These are phyloP conservation scores for Myrica gale DNA, from an alignment of 306 rosid genomes.

Conservation along the genomic window DNA sequence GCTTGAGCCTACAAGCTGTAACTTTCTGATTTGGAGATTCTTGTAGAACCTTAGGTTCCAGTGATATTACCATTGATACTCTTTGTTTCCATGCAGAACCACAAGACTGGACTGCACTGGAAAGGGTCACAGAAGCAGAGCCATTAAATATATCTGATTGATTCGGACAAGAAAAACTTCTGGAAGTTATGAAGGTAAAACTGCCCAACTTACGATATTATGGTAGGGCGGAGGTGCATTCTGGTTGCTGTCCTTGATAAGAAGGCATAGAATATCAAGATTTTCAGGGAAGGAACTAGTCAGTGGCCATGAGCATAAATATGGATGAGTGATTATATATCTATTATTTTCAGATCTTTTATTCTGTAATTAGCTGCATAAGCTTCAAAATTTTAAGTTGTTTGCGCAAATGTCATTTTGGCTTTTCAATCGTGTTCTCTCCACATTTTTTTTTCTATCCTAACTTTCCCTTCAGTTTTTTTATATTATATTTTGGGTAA, in stretches of 20 bases:
- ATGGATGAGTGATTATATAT: constrained; percentile 2
- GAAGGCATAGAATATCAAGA: background rate
- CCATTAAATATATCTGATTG: constrained; percentile 60
- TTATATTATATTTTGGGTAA: background rate
- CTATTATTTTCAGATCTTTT: constrained; percentile 8
- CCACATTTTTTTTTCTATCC: background rate
- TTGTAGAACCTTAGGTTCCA: constrained; percentile 8
- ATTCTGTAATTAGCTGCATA: constrained; percentile 5
- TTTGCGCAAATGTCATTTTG: background rate
- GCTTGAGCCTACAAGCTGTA: background rate
- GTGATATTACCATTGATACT: constrained; percentile 15
- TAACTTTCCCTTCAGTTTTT: background rate
- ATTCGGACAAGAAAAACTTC: constrained; percentile 21
- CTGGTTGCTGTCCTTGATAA: constrained; percentile 29
- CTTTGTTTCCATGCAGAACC: constrained; percentile 44
- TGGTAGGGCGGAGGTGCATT: constrained; percentile 18
- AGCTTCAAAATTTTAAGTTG: background rate
- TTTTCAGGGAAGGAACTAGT: constrained; percentile 12
- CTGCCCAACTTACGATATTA: constrained; percentile 1
- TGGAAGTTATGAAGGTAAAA: constrained; percentile 32
- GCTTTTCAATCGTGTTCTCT: background rate
- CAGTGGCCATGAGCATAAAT: constrained; percentile 29
- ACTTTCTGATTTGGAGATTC: background rate
- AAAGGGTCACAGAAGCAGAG: constrained; percentile 71
- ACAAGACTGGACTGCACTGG: constrained; percentile 62